phyloP scores from a whole-genome alignment of 495 filamentous ascomycete genomes.

The Peziza echinospora region DNA sequence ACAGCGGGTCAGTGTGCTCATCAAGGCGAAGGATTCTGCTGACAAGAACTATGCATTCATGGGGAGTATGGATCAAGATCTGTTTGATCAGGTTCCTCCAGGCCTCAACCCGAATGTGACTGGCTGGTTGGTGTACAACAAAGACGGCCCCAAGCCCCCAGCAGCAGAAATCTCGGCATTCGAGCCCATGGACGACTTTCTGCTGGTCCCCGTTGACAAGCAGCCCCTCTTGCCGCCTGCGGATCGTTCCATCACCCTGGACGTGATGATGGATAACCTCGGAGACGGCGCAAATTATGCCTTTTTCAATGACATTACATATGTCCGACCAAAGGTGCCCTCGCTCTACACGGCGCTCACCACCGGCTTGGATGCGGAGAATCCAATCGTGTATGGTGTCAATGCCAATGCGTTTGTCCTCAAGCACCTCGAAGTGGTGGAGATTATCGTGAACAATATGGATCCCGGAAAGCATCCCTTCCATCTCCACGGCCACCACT shows the following conservation, averaged over 20 bases:
- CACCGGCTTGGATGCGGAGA: conserved; percentile 36
- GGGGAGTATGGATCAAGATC: conserved; percentile 41
- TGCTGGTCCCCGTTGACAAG: conserved; percentile 43
- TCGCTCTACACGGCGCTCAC: conserved; percentile 55
- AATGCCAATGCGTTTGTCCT: conserved; percentile 51
- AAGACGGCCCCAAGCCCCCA: conserved; percentile 32
- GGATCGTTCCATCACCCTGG: conserved; percentile 37
- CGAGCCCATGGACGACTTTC: conserved; percentile 50
- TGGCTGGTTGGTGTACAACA: conserved; percentile 58
- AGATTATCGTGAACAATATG: conserved; percentile 62
- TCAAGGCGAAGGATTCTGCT: conserved; percentile 44
- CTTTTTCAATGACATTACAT: conserved; percentile 65
- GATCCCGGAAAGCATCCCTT: conserved; percentile 61
- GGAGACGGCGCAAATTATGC: conserved; percentile 60
- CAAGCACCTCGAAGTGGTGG: conserved; percentile 42
- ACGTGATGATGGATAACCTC: conserved; percentile 49
- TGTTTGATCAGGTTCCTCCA: conserved; percentile 45
- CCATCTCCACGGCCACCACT: conserved; percentile 73
- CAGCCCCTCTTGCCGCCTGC: conserved; percentile 32
- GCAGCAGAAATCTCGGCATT: conserved; percentile 35
- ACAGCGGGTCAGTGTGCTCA: conserved; percentile 45
- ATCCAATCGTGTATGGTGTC: conserved; percentile 48
- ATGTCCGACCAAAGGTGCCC: conserved; percentile 52
- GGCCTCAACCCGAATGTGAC: conserved; percentile 55
- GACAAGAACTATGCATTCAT: conserved; percentile 45